Percentiles rank a stretch among this genome's conserved stretches.
These are phyloP conservation scores for Botrytis paeoniae DNA, from an alignment of 2,329 filamentous ascomycete genomes.

Conservation along the genomic window DNA sequence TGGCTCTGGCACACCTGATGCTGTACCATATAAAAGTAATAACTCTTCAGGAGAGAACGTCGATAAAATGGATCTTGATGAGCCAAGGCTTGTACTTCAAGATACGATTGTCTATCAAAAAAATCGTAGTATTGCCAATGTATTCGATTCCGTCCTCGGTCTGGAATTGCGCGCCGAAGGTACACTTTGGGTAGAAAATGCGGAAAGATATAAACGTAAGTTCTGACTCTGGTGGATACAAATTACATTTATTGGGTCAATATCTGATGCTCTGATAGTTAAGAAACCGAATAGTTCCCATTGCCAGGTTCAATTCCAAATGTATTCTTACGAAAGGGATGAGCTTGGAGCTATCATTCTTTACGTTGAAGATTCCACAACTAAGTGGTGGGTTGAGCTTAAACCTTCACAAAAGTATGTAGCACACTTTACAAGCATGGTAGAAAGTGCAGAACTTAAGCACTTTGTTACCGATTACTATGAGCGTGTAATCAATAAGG, in stretches of 20 bases:
- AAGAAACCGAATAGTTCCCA: slow-evolving; percentile 16
- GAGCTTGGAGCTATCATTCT: slow-evolving; percentile 14
- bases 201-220: slow-evolving; percentile 14
- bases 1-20: background rate
- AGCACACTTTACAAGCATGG: slow-evolving; percentile 7
- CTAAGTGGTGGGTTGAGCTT: slow-evolving; percentile 10
- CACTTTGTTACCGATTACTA: slow-evolving; percentile 21
- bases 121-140: slow-evolving; percentile 4
- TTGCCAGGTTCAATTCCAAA: slow-evolving; percentile 11
- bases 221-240: background rate
- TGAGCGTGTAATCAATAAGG: background rate
- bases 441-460: slow-evolving; percentile 17
- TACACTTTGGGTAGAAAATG: slow-evolving; percentile 16
- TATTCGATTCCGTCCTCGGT: slow-evolving; percentile 3
- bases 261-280: background rate
- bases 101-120: slow-evolving; percentile 13
- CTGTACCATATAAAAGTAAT: background rate
- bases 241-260: background rate
- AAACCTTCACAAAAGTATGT: slow-evolving; percentile 17
- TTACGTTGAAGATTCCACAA: slow-evolving; percentile 13
- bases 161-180: slow-evolving; percentile 9
- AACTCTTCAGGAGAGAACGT: background rate
- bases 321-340: slow-evolving; percentile 16
- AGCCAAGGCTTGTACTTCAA: slow-evolving; percentile 13
- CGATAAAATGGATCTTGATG: slow-evolving; percentile 5